phyloP scores from a whole-genome alignment of 208 protist genomes.

The Leishmania major region DNA sequence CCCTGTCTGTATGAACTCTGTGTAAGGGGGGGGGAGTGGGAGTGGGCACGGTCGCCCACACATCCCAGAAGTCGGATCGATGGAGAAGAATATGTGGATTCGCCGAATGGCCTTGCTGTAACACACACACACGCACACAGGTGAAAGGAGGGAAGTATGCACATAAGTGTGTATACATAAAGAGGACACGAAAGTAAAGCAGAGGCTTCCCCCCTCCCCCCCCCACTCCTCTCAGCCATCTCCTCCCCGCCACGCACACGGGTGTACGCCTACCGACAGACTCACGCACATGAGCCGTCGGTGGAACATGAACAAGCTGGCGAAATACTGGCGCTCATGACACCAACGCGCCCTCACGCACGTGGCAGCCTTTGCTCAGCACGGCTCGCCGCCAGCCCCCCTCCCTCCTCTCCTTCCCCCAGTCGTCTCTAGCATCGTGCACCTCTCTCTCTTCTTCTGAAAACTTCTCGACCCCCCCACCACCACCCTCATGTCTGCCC shows the following conservation, averaged over 20 bases:
- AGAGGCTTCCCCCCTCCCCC: too few species aligned
- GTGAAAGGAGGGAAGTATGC: too few species aligned
- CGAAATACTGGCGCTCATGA: neutral
- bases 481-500: neutral
- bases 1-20: neutral
- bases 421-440: neutral
- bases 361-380: neutral
- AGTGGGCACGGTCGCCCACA: too few species aligned
- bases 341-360: neutral
- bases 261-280: neutral
- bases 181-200: neutral
- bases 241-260: too few species aligned
- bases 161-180: neutral
- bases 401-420: neutral
- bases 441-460: neutral
- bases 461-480: neutral
- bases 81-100: too few species aligned
- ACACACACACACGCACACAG: too few species aligned
- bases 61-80: too few species aligned
- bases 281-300: neutral
- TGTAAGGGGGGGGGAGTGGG: neutral
- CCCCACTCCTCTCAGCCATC: neutral
- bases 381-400: neutral
- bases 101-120: too few species aligned
- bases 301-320: neutral